phyloP scores from a whole-genome alignment of 352 stramenopile genomes.

The Halophytophthora batemanensis region DNA sequence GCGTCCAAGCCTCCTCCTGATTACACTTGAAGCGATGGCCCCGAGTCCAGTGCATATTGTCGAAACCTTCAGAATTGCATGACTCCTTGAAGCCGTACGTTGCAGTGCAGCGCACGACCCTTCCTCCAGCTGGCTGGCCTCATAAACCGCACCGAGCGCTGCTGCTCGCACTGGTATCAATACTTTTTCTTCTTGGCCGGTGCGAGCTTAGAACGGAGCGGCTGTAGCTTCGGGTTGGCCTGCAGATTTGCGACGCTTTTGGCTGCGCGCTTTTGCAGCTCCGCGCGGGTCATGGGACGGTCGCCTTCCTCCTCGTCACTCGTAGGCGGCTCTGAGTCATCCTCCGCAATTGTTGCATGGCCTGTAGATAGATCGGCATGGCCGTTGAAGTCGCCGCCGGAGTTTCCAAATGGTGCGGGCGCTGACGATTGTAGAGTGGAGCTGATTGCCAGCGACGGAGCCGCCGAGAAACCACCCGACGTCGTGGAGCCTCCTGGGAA shows the following conservation, averaged over 20 bases:
- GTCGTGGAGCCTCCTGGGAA: slow-evolving; percentile 15
- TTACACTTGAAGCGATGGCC: too few relatives aligned
- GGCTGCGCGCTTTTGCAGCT: slow-evolving; percentile 58
- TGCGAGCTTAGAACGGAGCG: slow-evolving; percentile 21
- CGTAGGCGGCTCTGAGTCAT: slow-evolving; percentile 32
- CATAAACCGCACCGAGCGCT: too few relatives aligned
- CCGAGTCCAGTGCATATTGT: too few relatives aligned
- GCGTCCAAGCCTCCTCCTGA: too few relatives aligned
- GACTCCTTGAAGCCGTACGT: too few relatives aligned
- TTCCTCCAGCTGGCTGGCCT: too few relatives aligned
- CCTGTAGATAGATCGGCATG: slow-evolving; percentile 10
- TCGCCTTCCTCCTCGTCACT: slow-evolving; percentile 70
- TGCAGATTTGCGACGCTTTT: slow-evolving; percentile 54
- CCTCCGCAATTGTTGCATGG: slow-evolving; percentile 42
- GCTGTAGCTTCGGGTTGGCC: slow-evolving; percentile 41
- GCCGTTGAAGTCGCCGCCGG: slow-evolving; percentile 8
- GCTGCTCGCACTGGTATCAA: slow-evolving; percentile 4
- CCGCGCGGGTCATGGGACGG: slow-evolving; percentile 53
- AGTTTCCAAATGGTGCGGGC: neutral
- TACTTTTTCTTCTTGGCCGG: slow-evolving; percentile 45
- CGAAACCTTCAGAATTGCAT: too few relatives aligned
- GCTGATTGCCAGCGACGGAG: slow-evolving; percentile 11
- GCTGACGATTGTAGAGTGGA: neutral
- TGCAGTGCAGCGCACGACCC: too few relatives aligned
- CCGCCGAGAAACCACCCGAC: slow-evolving; percentile 6